Base-by-base conservation (phyloP, 2,329 filamentous ascomycete species). In the Coniochaeta prunicola region DNA sequence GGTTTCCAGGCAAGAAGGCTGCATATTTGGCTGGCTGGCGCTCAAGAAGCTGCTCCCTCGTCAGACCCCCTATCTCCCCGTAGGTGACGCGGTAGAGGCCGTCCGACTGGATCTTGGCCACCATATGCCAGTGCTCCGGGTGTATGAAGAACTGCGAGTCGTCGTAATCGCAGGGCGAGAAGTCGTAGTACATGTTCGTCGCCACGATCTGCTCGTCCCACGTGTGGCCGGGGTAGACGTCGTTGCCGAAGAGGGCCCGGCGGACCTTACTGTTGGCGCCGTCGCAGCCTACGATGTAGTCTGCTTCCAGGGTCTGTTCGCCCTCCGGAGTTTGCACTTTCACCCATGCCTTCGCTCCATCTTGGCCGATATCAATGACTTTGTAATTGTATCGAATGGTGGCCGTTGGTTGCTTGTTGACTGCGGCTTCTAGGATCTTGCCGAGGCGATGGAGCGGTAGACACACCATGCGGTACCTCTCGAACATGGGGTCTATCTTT, bases 51-150 rank as follows among this genome's bases (percentile, higher is more conserved):
- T 82, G 72, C 36, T 80, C 77, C 10, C 63, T 68, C 0, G 70
- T 73, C 15, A 81, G 70, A 2, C 70, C 72, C 0, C 70, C 71
- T 1, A 71, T 68, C 63, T 83, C 80, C 36, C 77, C 78, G 61
- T 83, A 83, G 0, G 79, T 77, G 26, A 84, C 77, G 21, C 80
- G 76, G 71, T 78, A 81, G 6, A 83, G 65, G 0, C 77, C 78
- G 59, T 80, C 77, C 3, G 69, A 73, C 19, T 74, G 77, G 59
- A 81, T 78, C 42, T 74, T 76, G 0, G 80, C 79, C 8, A 77
- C 77, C 75, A 83, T 80, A 65, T 77, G 78, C 69, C 76, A 82
- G 62, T 83, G 76, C 33, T 78, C 74, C 0, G 76, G 77, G 62
- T 83, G 73, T 40, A 81, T 75, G 61, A 82, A 78, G 68, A 80